Evolutionary conservation across 2,329 filamentous ascomycete species (phyloP), one percentile per base, ranked within the genome.

Genomic region (Arachnomyces sp.): DNA sequence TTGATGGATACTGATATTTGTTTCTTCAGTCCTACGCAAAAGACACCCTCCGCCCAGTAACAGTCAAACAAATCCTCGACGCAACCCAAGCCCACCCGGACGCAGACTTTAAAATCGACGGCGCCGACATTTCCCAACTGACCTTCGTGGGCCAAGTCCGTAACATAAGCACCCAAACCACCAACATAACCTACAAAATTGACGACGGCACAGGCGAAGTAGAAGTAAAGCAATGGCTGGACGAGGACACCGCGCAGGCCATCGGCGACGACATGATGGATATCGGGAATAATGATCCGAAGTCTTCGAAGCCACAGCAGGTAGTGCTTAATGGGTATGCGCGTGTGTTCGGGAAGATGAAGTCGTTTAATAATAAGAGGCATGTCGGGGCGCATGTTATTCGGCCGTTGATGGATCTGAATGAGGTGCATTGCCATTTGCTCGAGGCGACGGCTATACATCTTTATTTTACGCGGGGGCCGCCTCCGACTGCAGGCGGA

Each of bases 141-240:
- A 90, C 84, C 20, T 82, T 96, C 51, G 79, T 98, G 45, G 92
- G 86, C 38, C 90, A 95, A 71, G 81, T 98, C 53, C 86, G 88
- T 60, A 81, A 81, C 65, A 80, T 95, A 64, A 84, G 79, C 58
- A 75, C 77, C n/a, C 87, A 94, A 67, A 77, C 82, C 31, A 95
- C 90, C 50, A 93, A 94, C 67, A 80, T 88, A 51, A 94, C 86
- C 34, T 94, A 93, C 74, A 84, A 82, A 56, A 71, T 98, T 54
- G 92, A 98, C 66, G 92, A 98, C 64, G 92, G 92, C 60, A 98
- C 93, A 1, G 89, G 87, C 44, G 74, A 81, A 46, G 82, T 95
- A 53, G 93, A 98, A 64, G 89, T 49, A 76, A 79, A 55, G 57
- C 64, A 45, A 49, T 63, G 55, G 64, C 45, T 53, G 25, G 51